Evolutionary conservation across 1,284 basidiomycete species (phyloP), one percentile per base, ranked within the genome.

Genomic region (Hemileia vastatrix): DNA sequence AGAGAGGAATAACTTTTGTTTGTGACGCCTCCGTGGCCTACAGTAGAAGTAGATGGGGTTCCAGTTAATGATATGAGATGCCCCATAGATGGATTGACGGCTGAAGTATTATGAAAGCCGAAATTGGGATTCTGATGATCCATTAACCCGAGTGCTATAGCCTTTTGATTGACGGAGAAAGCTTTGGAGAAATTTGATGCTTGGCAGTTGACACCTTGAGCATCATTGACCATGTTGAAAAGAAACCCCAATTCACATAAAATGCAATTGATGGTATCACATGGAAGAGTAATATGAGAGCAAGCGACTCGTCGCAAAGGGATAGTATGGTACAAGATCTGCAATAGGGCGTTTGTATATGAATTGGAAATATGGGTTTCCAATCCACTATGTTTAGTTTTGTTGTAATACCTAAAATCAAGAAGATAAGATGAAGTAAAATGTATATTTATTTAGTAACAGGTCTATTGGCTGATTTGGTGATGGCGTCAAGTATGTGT

Each of bases 311-410:
- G 80, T 33, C 92, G 83, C 48, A 97, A 83, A 0, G 93, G 88
- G 32, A 78, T 70, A 24, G 83, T 83, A 75, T 92, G 94, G 74
- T 95, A 88, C 76, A 98, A 82, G 2, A 87, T 84, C 76, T 98
- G 94, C 1, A 99, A 78, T 23, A 97, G 77, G 0, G 91, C 80
- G 73, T 99, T 98, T 24, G 94, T 95, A 77, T 98, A 99, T 18
- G 92, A 97, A 76, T 97, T 95, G 57, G 89, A 81, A 65, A 98
- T 97, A 74, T 98, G 91, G 1, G 94, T 96, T 77, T 98, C 95
- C 54, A 99, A 81, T 3, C 95, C 95, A 64, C 89, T 92, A 73
- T 84, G 92, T 24, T 82, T 76, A 0, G 95, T 97, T 72, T 84
- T 85, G 76, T 95, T 95, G 77, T 91, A 95, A 74, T 90, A 95